Percentiles rank a stretch among this genome's conserved stretches.
These are phyloP conservation scores for Trametes pubescens DNA, from an alignment of 1,284 basidiomycete genomes.

Conservation along the genomic window DNA sequence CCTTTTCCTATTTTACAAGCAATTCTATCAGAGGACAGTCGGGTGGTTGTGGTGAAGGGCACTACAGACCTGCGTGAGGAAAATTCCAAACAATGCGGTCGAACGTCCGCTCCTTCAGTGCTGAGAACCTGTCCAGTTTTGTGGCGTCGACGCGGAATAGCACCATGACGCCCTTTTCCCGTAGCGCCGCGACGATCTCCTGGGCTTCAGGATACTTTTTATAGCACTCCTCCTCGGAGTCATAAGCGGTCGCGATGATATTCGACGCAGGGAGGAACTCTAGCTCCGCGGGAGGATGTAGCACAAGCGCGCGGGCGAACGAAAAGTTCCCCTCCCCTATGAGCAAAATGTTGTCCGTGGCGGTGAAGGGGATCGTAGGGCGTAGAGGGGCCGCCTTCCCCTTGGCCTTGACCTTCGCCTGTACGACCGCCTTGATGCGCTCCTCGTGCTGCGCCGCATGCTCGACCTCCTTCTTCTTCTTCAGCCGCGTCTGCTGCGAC, in stretches of 20 bases:
- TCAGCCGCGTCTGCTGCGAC: constrained; percentile 70
- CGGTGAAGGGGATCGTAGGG: constrained; percentile 74
- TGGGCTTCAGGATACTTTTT: constrained; percentile 87
- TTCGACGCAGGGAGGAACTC: constrained; percentile 69
- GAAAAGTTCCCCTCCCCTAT: constrained; percentile 98
- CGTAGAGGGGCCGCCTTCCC: constrained; percentile 39
- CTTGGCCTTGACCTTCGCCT: constrained; percentile 38
- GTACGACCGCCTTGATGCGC: constrained; percentile 49
- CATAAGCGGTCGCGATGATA: constrained; percentile 89
- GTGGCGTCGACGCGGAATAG: constrained; percentile 90
- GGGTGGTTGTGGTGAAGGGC: neutral
- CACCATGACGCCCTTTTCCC: constrained; percentile 71
- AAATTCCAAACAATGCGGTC: constrained; percentile 96
- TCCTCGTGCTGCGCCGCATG: constrained; percentile 61
- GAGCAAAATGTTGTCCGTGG: constrained; percentile 84
- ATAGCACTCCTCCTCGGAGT: constrained; percentile 80
- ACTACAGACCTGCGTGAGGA: constrained; percentile 86
- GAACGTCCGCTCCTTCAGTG: constrained; percentile 68
- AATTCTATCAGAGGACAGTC: constrained; percentile 4
- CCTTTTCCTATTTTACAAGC: constrained; percentile 73
- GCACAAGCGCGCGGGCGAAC: constrained; percentile 82
- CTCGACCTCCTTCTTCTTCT: constrained; percentile 60
- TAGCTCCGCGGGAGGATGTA: constrained; percentile 57
- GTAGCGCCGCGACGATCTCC: constrained; percentile 66
- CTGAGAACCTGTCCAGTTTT: constrained; percentile 66